Base-by-base conservation (phyloP, 768 basidiomycete genomes). In the Boletus barrowsii region DNA sequence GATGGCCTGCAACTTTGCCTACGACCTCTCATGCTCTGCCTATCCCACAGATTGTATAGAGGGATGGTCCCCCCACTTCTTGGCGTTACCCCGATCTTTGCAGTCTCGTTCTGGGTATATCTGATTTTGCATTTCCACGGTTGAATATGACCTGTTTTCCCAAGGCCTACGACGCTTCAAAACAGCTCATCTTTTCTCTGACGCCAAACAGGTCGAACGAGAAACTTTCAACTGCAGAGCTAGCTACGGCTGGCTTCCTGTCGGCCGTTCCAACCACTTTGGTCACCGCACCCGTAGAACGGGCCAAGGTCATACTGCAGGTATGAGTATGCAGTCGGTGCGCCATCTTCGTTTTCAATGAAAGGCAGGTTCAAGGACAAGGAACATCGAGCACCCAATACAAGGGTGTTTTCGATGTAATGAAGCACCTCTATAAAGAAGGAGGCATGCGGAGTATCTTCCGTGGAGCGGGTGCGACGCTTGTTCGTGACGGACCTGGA, bases 21-120 rank as follows among this genome's bases (percentile, higher is more conserved):
- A n/a, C 42, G 13, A 20, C 8, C 18, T 20, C 49, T 66, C 17
- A 60, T 32, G 41, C 35, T 18, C 20, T 35, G n/a, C 33, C 24
- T 5, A 32, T 42, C 46, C 32, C 53, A 37, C 48, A 94, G 92
- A 29, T 67, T 96, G 68, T 96, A 94, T 66, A 89, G 93, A 57
- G 93, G 93, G 35, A 93, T 98, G 74, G 88, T 95, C 4, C 94
- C 95, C 33, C 95, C 95, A 42, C 72, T 98, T 54, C 75, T 97
- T 30, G 93, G 96, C 29, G 93, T 99, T 29, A 98, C 97, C 5
- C 97, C 97, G 33, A 98, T 98, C 66, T 99, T 99, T 64, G 97
- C 97, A 4, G 76, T 98, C 30, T 96, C 93, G 4, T 98, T 99
- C 78, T 98, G 95, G 95, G 95, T 94, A 70, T 54, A 30, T 62